Conservation (phyloP, 805 yeast genomes). For the Spathaspora arborariae region DNA sequence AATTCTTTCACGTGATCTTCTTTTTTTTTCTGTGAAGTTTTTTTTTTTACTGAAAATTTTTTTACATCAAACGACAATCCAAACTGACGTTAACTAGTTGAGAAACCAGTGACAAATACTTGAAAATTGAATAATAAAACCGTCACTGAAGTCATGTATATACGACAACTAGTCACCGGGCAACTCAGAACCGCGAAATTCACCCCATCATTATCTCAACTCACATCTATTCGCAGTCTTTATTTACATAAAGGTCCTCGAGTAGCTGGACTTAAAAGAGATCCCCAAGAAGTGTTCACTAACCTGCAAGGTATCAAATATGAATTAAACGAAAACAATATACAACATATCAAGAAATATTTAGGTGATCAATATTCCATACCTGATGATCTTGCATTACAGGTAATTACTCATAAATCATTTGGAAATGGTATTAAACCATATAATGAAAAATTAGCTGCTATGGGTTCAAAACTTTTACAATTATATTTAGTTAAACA, state of each 20-base stretch:
- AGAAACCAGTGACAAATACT: neutral
- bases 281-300: constrained; percentile 51
- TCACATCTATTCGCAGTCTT: constrained; percentile 17
- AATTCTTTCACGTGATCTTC: neutral
- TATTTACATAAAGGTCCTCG: constrained; percentile 50
- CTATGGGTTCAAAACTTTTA: constrained; percentile 64
- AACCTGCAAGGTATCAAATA: constrained; percentile 41
- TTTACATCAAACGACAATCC: constrained; percentile 10
- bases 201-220: neutral
- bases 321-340: constrained; percentile 47
- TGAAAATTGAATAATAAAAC: neutral
- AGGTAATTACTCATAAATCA: constrained; percentile 88
- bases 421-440: constrained; percentile 91
- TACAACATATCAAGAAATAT: constrained; percentile 46
- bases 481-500: constrained; percentile 46
- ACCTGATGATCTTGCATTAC: constrained; percentile 62
- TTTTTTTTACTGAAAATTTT: constrained; percentile 1
- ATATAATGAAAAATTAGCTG: constrained; percentile 79
- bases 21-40: neutral
- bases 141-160: neutral
- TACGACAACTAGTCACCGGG: constrained; percentile 6
- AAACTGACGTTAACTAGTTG: neutral
- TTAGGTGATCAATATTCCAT: constrained; percentile 47
- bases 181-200: neutral
- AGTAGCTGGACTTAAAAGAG: constrained; percentile 68